These are phyloP conservation scores for Fusarium odoratissimum DNA, from an alignment of 2,329 filamentous ascomycete genomes.

Conservation along the genomic window DNA sequence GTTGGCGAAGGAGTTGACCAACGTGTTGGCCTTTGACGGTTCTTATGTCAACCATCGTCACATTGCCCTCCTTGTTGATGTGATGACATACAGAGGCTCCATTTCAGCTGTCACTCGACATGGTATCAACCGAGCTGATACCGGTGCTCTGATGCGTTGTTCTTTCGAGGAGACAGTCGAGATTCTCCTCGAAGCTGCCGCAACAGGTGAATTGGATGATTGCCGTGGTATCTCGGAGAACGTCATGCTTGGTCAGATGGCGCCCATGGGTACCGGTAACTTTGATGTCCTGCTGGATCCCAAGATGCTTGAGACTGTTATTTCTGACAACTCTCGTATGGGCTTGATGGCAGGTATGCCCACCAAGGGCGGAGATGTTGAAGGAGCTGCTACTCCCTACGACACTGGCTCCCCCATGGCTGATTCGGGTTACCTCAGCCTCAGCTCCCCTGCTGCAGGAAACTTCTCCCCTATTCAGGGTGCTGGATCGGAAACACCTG, in stretches of 20 bases:
- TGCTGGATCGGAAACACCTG: constrained; percentile 76
- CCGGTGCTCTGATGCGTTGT: constrained; percentile 98
- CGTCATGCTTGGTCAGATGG: constrained; percentile 96
- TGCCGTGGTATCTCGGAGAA: constrained; percentile 99
- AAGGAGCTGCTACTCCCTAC: constrained; percentile 93
- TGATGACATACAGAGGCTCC: constrained; percentile 95
- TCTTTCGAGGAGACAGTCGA: constrained; percentile 99
- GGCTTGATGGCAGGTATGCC: constrained; percentile 84
- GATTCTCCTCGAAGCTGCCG: constrained; percentile 94
- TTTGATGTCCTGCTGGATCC: constrained; percentile 95
- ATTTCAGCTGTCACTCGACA: constrained; percentile 98
- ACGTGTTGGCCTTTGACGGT: constrained; percentile 97
- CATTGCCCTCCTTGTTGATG: constrained; percentile 92
- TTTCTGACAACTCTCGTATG: constrained; percentile 89
- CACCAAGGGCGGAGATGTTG: constrained; percentile 77
- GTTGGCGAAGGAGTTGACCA: constrained; percentile 86
- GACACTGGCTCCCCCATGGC: constrained; percentile 85
- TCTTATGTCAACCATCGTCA: constrained; percentile 99
- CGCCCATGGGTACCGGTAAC: constrained; percentile 95
- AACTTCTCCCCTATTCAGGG: constrained; percentile 83
- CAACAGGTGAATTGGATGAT: constrained; percentile 94
- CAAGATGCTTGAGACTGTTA: constrained; percentile 94
- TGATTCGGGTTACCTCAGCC: constrained; percentile 74
- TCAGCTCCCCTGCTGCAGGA: constrained; percentile 71
- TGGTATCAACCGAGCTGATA: constrained; percentile 98